phyloP scores from a whole-genome alignment of 192 early-diverging fungal species.

The Coemansia guatemalensis region DNA sequence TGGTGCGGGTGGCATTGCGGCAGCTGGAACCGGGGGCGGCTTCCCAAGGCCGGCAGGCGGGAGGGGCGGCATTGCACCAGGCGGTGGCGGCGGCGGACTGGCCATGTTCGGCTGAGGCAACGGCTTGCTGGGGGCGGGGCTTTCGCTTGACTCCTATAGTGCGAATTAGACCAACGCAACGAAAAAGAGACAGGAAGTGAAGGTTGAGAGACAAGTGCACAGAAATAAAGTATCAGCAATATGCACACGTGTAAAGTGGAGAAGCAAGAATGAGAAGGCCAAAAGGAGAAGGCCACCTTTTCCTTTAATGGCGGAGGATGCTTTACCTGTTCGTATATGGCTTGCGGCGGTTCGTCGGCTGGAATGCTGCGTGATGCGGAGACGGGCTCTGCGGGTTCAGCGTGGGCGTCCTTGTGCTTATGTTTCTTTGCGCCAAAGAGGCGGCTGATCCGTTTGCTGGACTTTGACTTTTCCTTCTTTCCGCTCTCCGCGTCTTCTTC shows the following conservation, averaged over 20 bases:
- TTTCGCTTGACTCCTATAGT: neutral
- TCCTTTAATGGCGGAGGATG: conserved; percentile 8
- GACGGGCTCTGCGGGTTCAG: neutral
- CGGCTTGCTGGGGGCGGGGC: conserved; percentile 20
- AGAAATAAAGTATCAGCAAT: neutral
- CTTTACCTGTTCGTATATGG: neutral
- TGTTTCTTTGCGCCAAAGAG: conserved; percentile 47
- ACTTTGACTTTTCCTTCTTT: conserved; percentile 45
- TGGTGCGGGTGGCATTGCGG: conserved; percentile 4
- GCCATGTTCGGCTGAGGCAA: conserved; percentile 33
- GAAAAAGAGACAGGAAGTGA: conserved; percentile 3
- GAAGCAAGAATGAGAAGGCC: neutral
- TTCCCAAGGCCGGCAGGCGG: conserved; percentile 5
- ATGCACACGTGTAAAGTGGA: neutral
- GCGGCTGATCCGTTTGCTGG: conserved; percentile 46
- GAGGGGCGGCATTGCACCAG: conserved; percentile 12
- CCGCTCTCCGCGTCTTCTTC: conserved; percentile 26
- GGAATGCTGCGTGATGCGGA: too few relatives aligned
- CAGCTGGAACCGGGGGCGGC: conserved; percentile 8
- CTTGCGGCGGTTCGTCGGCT: conserved; percentile 1
- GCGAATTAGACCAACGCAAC: neutral
- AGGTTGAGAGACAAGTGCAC: neutral
- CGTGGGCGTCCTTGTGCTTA: conserved; percentile 30
- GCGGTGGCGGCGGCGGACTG: conserved; percentile 23
- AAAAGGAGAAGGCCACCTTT: conserved; percentile 7